Percentiles rank a stretch among this genome's conserved stretches.
These are phyloP conservation scores for Boletus barrowsii DNA, from an alignment of 768 basidiomycete species.

Conservation along the genomic window DNA sequence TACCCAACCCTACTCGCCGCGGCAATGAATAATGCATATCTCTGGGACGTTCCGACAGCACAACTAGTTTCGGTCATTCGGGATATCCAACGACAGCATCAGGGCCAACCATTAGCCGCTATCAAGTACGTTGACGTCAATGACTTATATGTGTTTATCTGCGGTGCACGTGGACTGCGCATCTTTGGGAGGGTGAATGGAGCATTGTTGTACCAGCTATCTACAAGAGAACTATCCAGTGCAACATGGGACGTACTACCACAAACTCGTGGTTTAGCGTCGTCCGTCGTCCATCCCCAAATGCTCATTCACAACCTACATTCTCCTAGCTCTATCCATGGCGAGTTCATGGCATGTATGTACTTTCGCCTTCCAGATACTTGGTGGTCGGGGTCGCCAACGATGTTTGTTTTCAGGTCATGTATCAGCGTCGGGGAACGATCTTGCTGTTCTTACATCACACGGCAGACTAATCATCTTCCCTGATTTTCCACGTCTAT, in stretches of 20 bases:
- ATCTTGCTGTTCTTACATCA: conserved; percentile 28
- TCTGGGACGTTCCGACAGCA: conserved; percentile 62
- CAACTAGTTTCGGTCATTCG: conserved; percentile 40
- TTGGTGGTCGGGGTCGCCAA: neutral
- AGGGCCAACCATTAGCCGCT: conserved; percentile 28
- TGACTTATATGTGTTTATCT: conserved; percentile 56
- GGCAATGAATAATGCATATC: conserved; percentile 41
- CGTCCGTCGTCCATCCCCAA: conserved; percentile 21
- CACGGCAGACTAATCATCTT: conserved; percentile 27
- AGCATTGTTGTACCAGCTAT: conserved; percentile 41
- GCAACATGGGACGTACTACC: conserved; percentile 35
- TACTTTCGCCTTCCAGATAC: neutral
- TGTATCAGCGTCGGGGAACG: conserved; percentile 46
- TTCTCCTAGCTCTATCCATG: neutral
- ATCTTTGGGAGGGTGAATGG: conserved; percentile 53
- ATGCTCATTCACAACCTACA: conserved; percentile 14
- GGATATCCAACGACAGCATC: conserved; percentile 18
- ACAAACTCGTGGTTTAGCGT: neutral
- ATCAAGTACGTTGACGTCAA: conserved; percentile 69
- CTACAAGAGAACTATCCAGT: conserved; percentile 34
- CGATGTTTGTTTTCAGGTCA: conserved; percentile 32
- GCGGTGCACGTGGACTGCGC: conserved; percentile 45
- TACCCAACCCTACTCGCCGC: conserved; percentile 63
- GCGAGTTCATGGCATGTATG: conserved; percentile 30
- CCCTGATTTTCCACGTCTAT: conserved; percentile 26